Evolutionary conservation across 345 rosid genomes (phyloP).

Genomic region (Populus ilicifolia): DNA sequence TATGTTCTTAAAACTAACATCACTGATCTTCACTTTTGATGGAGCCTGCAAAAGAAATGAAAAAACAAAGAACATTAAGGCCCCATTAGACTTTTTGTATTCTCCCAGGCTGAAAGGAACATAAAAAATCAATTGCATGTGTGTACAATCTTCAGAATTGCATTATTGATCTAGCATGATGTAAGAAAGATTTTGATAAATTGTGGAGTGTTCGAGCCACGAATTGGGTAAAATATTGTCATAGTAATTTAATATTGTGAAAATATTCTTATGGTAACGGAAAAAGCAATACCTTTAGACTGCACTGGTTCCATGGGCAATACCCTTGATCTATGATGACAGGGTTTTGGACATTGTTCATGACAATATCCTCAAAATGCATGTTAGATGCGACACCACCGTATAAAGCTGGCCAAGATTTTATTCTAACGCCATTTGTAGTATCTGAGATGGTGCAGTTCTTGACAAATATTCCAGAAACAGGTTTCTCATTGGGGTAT

Average conservation of each 20-base stretch:
- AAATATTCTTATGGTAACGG: no score
- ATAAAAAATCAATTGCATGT: no score
- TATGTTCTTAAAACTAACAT: neutral
- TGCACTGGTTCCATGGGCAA: conserved; percentile 3
- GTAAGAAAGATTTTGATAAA: no score
- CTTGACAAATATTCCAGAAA: neutral
- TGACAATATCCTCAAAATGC: neutral
- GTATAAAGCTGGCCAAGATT: neutral
- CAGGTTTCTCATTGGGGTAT: neutral
- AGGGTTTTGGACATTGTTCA: conserved; percentile 4
- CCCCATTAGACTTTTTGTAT: no score
- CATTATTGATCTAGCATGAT: no score
- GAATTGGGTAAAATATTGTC: neutral
- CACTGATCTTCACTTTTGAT: neutral
- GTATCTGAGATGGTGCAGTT: neutral
- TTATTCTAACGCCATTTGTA: neutral
- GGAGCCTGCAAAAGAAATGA: neutral
- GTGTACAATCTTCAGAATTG: no score
- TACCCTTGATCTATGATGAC: neutral
- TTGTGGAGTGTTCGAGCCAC: no score
- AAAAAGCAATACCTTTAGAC: neutral
- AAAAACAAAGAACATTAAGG: no score
- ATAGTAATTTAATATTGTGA: neutral
- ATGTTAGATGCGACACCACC: neutral
- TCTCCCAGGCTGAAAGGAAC: no score